Evolutionary conservation across 345 rosid species (phyloP).

Genomic region (Reutealis trisperma): DNA sequence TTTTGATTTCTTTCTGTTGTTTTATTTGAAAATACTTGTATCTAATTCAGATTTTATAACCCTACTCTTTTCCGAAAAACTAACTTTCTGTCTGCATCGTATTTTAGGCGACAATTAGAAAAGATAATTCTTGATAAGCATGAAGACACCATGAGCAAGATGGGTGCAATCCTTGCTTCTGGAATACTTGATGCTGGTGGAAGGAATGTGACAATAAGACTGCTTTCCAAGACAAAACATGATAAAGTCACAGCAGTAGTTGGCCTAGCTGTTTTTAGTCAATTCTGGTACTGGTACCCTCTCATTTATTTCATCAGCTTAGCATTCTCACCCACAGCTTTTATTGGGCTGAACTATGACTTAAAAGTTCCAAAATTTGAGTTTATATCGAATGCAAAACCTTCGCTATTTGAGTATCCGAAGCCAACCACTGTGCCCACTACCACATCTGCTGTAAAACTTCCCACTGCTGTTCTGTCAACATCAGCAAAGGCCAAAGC

Average conservation of each 20-base stretch:
- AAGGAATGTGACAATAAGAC: slow-evolving; percentile 91
- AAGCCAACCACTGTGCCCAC: slow-evolving; percentile 87
- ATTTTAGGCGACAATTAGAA: slow-evolving; percentile 80
- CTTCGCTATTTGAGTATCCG: slow-evolving; percentile 93
- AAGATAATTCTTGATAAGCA: slow-evolving; percentile 95
- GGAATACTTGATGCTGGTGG: slow-evolving; percentile 99
- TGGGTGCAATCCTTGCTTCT: slow-evolving; percentile 98
- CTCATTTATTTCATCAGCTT: slow-evolving; percentile 89
- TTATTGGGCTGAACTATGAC: slow-evolving; percentile 90
- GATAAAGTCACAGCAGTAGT: slow-evolving; percentile 95
- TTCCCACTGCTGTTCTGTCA: slow-evolving; percentile 95
- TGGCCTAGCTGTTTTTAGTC: slow-evolving; percentile 97
- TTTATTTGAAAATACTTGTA: background rate
- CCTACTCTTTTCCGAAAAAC: background rate
- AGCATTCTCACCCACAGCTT: slow-evolving; percentile 95
- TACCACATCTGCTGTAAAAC: slow-evolving; percentile 79
- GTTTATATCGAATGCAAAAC: slow-evolving; percentile 90
- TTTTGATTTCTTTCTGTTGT: background rate
- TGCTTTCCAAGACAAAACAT: slow-evolving; percentile 95
- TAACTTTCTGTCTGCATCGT: slow-evolving; percentile 7
- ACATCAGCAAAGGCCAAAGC: slow-evolving; percentile 98
- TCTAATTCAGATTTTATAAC: background rate
- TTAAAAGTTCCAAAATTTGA: slow-evolving; percentile 93
- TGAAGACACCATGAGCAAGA: slow-evolving; percentile 99
- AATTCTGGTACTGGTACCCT: slow-evolving; percentile 99